Conservation (phyloP, 768 basidiomycete genomes). For the Nevesoporus exiguus region DNA sequence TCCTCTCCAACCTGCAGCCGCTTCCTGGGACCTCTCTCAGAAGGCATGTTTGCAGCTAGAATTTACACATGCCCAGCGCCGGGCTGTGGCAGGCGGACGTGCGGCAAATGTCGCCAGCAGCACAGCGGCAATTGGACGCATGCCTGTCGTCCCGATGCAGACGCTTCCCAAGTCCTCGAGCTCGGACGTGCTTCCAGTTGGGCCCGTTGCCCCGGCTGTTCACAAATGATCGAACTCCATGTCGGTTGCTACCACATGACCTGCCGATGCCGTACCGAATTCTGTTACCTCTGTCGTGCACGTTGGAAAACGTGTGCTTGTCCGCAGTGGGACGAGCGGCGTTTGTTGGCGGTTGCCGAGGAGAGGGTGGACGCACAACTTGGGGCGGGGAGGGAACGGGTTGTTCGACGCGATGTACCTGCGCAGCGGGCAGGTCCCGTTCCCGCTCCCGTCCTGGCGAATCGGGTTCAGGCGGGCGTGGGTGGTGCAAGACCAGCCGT, state of each 20-base stretch:
- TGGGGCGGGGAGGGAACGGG: constrained; percentile 29
- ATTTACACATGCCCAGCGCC: background rate
- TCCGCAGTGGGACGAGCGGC: constrained; percentile 61
- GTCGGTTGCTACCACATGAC: constrained; percentile 32
- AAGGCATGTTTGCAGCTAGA: background rate
- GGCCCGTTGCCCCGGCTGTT: background rate
- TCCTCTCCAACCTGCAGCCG: background rate
- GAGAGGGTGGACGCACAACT: constrained; percentile 41
- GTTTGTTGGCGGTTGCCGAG: constrained; percentile 39
- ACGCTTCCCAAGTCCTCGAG: background rate
- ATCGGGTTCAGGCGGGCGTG: background rate
- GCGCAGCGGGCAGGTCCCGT: constrained; percentile 4
- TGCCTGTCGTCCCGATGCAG: background rate
- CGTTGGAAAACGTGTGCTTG: constrained; percentile 65
- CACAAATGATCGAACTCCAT: background rate
- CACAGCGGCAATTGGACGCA: background rate
- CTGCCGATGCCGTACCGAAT: constrained; percentile 37
- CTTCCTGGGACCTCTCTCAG: background rate
- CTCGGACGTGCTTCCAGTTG: background rate
- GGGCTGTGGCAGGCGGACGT: background rate
- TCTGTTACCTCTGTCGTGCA: constrained; percentile 47
- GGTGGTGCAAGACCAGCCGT: background rate
- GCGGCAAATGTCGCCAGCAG: background rate
- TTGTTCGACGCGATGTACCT: constrained; percentile 31
- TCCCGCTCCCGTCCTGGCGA: background rate